Base-by-base conservation (phyloP, 148 eudicot species). In the Camellia japonica region DNA sequence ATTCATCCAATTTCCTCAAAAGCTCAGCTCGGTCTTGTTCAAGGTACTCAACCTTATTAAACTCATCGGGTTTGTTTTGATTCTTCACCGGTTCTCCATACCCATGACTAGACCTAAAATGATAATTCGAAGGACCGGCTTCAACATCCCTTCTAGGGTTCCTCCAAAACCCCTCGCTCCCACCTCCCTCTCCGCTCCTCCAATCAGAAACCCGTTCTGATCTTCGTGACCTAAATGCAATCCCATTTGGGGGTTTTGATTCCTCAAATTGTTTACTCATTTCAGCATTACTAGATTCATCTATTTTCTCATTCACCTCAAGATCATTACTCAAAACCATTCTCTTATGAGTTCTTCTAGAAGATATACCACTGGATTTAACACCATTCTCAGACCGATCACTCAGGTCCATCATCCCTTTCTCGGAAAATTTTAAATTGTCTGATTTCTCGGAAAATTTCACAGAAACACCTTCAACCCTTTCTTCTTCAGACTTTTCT, bases 1-100 rank as follows among this genome's bases (percentile, higher is more conserved):
- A 88, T 84, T 92, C 96, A 82, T 97, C 96, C 82, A 97, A 85
- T 82, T 91, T 91, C 82, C 85, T 87, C 84, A 97, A 83, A 74
- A 94, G 87, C 83, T 92, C 96, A 66, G 87, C 92, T 65, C 88
- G 83, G 52, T 94, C 91, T 75, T 90, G 87, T 64, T 87, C 94
- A 58, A 86, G 75, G 61, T 82, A 75, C 73, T 85, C 93, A 77
- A 81, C 84, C 81, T 88, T 83, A 77, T 74, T 81, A 65, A 55
- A 82, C 79, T 85, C 86, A 82, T 82, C 30, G 13, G 73, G 74
- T 54, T 73, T 84, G 80, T 78, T 81, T 78, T 70, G 84, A 71
- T 85, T 78, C 74, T 74, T 62, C 78, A 78, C 61, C 12, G 65
- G 74, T 51, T 80, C 80, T 54, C 71, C 81, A 75, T 82, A 58